phyloP scores from a whole-genome alignment of 2,329 filamentous ascomycete species.

The Ophiocordyceps unilateralis region DNA sequence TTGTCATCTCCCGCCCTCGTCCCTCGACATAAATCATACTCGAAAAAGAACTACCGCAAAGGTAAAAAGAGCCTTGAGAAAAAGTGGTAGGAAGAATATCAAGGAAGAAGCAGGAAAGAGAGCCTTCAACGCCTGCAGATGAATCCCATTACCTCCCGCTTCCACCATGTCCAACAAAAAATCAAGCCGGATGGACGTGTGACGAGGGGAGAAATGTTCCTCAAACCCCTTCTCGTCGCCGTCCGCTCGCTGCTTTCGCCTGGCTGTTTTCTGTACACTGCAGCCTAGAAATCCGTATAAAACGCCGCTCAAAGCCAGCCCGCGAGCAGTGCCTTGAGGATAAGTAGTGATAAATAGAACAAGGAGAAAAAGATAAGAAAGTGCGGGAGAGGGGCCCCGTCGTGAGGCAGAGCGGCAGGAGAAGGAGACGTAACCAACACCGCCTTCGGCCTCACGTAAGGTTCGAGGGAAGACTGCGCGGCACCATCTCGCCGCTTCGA shows the following conservation, averaged over 20 bases:
- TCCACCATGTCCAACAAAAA: neutral
- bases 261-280: neutral
- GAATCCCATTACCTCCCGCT: neutral
- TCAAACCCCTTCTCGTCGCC: too few relatives aligned
- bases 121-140: slow-evolving; percentile 1
- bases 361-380: neutral
- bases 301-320: neutral
- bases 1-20: too few relatives aligned
- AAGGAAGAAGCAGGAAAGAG: neutral
- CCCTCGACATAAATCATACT: too few relatives aligned
- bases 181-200: neutral
- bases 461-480: slow-evolving; percentile 34
- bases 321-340: neutral
- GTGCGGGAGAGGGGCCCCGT: neutral
- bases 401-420: too few relatives aligned
- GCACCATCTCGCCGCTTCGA: slow-evolving; percentile 37
- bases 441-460: slow-evolving; percentile 17
- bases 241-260: neutral
- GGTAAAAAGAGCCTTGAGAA: neutral
- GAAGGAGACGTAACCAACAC: too few relatives aligned
- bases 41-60: neutral
- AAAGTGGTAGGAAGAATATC: too few relatives aligned
- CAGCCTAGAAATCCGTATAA: neutral
- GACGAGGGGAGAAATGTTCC: too few relatives aligned
- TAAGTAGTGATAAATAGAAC: too few relatives aligned